phyloP scores from a whole-genome alignment of 2,329 filamentous ascomycete species.

The Teratosphaeria epicoccoides region DNA sequence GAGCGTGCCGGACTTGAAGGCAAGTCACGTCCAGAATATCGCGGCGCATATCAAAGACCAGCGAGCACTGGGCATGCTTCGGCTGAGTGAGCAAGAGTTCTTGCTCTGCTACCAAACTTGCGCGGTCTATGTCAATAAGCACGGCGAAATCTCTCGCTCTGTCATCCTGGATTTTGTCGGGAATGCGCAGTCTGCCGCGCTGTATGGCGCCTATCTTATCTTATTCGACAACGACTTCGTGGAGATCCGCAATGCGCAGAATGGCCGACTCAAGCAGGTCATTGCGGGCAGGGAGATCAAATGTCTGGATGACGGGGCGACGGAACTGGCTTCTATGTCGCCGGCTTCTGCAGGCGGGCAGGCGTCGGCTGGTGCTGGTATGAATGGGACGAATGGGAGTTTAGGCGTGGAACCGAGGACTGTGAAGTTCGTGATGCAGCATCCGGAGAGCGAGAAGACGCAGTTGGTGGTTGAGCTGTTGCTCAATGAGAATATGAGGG shows the following conservation, averaged over 20 bases:
- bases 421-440: slow-evolving; percentile 90
- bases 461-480: slow-evolving; percentile 89
- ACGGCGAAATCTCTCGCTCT: slow-evolving; percentile 85
- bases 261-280: slow-evolving; percentile 84
- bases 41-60: slow-evolving; percentile 73
- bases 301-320: slow-evolving; percentile 70
- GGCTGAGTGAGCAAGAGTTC: slow-evolving; percentile 79
- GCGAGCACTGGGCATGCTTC: slow-evolving; percentile 89
- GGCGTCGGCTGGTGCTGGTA: slow-evolving; percentile 9
- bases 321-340: slow-evolving; percentile 11
- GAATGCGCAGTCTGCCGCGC: slow-evolving; percentile 72
- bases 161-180: slow-evolving; percentile 99
- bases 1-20: slow-evolving; percentile 79
- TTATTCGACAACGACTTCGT: slow-evolving; percentile 95
- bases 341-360: slow-evolving; percentile 16
- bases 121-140: slow-evolving; percentile 95
- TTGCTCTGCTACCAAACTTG: slow-evolving; percentile 90
- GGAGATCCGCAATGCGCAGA: slow-evolving; percentile 92
- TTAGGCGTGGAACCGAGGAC: slow-evolving; percentile 44
- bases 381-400: slow-evolving; percentile 19
- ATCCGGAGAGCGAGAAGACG: slow-evolving; percentile 72
- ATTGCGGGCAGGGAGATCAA: slow-evolving; percentile 85
- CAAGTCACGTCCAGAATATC: slow-evolving; percentile 71
- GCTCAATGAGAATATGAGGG: slow-evolving; percentile 64
- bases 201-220: slow-evolving; percentile 84